phyloP scores from a whole-genome alignment of 1,284 basidiomycete species.

The Leucoagaricus sp. region DNA sequence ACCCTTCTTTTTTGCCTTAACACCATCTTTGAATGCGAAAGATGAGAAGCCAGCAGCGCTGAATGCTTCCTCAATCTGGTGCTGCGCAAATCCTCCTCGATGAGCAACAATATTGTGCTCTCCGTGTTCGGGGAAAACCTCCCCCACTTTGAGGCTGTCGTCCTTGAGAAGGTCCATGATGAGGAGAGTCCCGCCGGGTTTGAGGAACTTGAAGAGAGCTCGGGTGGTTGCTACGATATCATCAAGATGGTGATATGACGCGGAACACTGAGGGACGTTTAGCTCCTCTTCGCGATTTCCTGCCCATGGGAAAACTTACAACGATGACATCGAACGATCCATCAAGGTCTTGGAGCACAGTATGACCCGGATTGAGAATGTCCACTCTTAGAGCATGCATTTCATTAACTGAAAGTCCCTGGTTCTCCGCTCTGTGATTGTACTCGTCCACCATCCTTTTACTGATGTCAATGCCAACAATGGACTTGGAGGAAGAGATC shows the following conservation, averaged over 20 bases:
- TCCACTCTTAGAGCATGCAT: constrained; percentile 60
- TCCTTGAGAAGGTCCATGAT: constrained; percentile 52
- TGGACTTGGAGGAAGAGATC: constrained; percentile 51
- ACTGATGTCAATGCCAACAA: constrained; percentile 74
- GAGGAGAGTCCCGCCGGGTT: constrained; percentile 60
- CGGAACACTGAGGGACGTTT: constrained; percentile 48
- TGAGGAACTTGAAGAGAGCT: constrained; percentile 55
- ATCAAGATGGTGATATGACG: constrained; percentile 68
- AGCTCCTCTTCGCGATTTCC: background rate
- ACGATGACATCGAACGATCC: constrained; percentile 63
- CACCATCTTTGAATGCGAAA: constrained; percentile 18
- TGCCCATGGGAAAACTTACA: constrained; percentile 21
- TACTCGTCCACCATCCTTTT: constrained; percentile 64
- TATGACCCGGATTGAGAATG: background rate
- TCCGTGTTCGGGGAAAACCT: constrained; percentile 18
- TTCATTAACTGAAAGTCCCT: constrained; percentile 57
- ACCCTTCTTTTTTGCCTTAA: constrained; percentile 19
- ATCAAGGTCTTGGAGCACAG: constrained; percentile 38
- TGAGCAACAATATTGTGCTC: constrained; percentile 24
- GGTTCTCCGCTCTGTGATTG: constrained; percentile 54
- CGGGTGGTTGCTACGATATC: constrained; percentile 51
- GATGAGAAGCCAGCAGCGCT: constrained; percentile 22
- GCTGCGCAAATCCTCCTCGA: constrained; percentile 23
- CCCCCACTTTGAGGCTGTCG: constrained; percentile 18
- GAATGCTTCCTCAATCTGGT: constrained; percentile 23